Conservation (phyloP, 169 alveolate genomes). For the Theileria orientalis region DNA sequence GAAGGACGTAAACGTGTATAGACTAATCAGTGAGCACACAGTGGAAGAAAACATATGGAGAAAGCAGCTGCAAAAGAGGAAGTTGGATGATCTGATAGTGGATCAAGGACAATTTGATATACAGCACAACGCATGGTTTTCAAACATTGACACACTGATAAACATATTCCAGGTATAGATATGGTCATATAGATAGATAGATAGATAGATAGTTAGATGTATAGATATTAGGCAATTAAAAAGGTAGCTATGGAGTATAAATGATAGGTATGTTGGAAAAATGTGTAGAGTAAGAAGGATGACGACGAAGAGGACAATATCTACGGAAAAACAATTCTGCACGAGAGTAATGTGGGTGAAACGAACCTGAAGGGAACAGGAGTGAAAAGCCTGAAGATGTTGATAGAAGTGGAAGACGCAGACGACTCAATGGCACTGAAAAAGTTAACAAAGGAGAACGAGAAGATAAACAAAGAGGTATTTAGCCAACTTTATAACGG, state of each 20-base stretch:
- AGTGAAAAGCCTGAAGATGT: constrained; percentile 35
- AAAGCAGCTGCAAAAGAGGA: constrained; percentile 94
- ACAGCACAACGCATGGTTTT: constrained; percentile 67
- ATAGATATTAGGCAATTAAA: background rate
- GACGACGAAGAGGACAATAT: constrained; percentile 75
- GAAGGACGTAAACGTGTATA: constrained; percentile 94
- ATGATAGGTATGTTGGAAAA: background rate
- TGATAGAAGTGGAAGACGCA: constrained; percentile 66
- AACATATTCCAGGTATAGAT: constrained; percentile 33
- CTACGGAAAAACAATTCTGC: constrained; percentile 72
- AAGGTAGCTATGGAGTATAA: constrained; percentile 44
- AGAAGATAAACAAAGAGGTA: constrained; percentile 33
- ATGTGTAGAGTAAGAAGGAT: constrained; percentile 11
- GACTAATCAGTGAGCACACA: constrained; percentile 93
- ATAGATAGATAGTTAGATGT: background rate
- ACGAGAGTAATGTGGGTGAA: constrained; percentile 67
- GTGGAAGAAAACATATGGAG: constrained; percentile 97
- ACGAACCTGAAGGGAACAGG: constrained; percentile 6
- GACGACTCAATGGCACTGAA: constrained; percentile 66
- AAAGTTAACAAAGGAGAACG: constrained; percentile 50
- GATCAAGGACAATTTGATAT: constrained; percentile 92
- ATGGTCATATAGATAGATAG: background rate
- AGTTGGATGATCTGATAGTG: constrained; percentile 94
- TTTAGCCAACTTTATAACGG: no score
- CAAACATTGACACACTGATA: constrained; percentile 70